A percentile compares a stretch with the other conserved stretches of the same genome.
These are phyloP conservation scores for Barnettozyma populi DNA, from an alignment of 805 yeast species.

Conservation along the genomic window DNA sequence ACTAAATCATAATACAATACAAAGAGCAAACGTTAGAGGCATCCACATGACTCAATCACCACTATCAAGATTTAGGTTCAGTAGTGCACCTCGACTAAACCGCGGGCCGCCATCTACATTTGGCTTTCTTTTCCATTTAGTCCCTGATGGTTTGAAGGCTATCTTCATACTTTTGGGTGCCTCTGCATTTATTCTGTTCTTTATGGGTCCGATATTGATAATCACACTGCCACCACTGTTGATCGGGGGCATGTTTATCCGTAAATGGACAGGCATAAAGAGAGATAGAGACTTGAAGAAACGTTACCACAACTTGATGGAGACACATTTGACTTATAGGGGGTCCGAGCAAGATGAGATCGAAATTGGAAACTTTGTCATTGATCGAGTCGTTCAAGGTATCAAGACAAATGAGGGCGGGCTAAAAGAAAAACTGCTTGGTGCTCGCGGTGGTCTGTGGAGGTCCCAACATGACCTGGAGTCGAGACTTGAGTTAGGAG, in stretches of 20 bases:
- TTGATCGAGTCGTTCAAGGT: slow-evolving; percentile 15
- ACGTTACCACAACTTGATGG: slow-evolving; percentile 12
- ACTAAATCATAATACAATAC: not conserved
- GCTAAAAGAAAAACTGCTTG: slow-evolving; percentile 7
- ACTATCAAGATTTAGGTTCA: not conserved
- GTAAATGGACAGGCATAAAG: slow-evolving; percentile 8
- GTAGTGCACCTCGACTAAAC: slow-evolving; percentile 13
- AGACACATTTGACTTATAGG: slow-evolving; percentile 14
- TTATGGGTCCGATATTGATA: slow-evolving; percentile 21
- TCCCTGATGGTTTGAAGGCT: slow-evolving; percentile 14
- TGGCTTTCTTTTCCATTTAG: slow-evolving; percentile 6
- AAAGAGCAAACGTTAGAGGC: not conserved
- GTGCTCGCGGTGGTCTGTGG: not conserved
- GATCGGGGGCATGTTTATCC: slow-evolving; percentile 16
- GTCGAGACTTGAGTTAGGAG: slow-evolving; percentile 12
- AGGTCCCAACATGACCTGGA: slow-evolving; percentile 8
- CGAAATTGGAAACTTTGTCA: slow-evolving; percentile 11
- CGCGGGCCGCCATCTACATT: slow-evolving; percentile 13
- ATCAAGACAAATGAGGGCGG: slow-evolving; percentile 16
- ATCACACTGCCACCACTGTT: slow-evolving; percentile 22
- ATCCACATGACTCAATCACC: not conserved
- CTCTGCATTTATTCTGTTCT: slow-evolving; percentile 13
- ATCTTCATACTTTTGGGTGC: slow-evolving; percentile 7
- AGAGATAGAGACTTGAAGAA: slow-evolving; percentile 11
- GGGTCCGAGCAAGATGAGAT: slow-evolving; percentile 15